These are phyloP conservation scores for Urtica urens DNA, from an alignment of 306 rosid species.

Conservation along the genomic window DNA sequence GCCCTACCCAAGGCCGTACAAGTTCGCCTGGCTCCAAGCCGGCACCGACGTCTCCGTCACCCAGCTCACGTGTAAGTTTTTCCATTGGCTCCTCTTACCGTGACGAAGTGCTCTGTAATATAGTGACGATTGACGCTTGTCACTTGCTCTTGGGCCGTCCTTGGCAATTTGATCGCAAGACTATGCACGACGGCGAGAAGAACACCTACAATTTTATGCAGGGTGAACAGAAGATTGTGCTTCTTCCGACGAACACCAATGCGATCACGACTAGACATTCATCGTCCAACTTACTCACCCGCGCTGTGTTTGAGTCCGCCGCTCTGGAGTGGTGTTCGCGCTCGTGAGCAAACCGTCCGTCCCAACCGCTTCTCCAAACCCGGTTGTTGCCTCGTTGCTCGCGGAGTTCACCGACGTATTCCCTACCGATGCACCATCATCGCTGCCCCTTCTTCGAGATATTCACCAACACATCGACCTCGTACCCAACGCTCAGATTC, in stretches of 20 bases:
- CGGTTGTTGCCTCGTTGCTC: not conserved
- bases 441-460: not conserved
- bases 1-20: not conserved
- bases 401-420: not conserved
- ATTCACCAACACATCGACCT: not conserved
- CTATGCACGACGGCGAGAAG: not conserved
- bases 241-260: not conserved
- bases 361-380: not conserved
- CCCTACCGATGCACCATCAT: not conserved
- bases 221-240: not conserved
- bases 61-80: not conserved
- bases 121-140: not conserved
- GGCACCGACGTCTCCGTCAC: not conserved
- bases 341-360: not conserved
- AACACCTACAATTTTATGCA: not conserved
- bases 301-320: not conserved
- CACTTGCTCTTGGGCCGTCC: no score
- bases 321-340: not conserved
- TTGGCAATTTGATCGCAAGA: not conserved
- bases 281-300: not conserved
- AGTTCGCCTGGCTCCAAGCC: not conserved
- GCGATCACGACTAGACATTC: not conserved
- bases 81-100: not conserved
- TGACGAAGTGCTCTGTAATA: not conserved
- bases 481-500: not conserved